phyloP scores from a whole-genome alignment of 768 basidiomycete genomes.

The Suillus americanus region DNA sequence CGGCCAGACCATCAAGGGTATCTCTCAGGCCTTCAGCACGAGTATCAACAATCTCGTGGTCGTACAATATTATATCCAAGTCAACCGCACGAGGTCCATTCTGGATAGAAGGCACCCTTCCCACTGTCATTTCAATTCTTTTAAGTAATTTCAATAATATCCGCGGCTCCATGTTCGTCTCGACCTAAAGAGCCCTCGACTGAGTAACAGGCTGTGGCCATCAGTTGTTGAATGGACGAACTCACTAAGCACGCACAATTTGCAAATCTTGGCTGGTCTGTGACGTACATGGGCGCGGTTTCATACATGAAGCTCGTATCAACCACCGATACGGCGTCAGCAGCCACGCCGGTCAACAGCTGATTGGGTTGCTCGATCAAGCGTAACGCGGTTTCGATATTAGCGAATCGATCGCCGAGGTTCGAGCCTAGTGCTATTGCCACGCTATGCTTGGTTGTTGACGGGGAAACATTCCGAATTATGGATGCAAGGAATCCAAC shows the following conservation, averaged over 20 bases:
- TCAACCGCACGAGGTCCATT: conserved; percentile 92
- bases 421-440: conserved; percentile 89
- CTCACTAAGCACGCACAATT: conserved; percentile 91
- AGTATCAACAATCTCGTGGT: conserved; percentile 57
- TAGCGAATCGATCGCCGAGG: conserved; percentile 80
- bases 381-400: conserved; percentile 78
- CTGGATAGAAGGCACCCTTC: conserved; percentile 73
- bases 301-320: conserved; percentile 92
- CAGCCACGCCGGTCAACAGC: conserved; percentile 23
- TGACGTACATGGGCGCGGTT: conserved; percentile 93
- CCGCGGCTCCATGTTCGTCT: conserved; percentile 65
- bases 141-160: conserved; percentile 67
- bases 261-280: conserved; percentile 83
- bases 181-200: conserved; percentile 51
- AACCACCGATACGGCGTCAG: conserved; percentile 42
- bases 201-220: background rate
- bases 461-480: background rate
- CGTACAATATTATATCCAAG: conserved; percentile 84
- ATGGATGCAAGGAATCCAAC: background rate
- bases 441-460: conserved; percentile 33
- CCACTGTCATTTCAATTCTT: conserved; percentile 68
- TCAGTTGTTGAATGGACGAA: conserved; percentile 12
- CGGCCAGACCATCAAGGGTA: conserved; percentile 50
- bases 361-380: conserved; percentile 56
- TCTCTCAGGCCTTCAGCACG: conserved; percentile 39